Conservation (phyloP, 768 basidiomycete genomes). For the Gymnopilus junonius region DNA sequence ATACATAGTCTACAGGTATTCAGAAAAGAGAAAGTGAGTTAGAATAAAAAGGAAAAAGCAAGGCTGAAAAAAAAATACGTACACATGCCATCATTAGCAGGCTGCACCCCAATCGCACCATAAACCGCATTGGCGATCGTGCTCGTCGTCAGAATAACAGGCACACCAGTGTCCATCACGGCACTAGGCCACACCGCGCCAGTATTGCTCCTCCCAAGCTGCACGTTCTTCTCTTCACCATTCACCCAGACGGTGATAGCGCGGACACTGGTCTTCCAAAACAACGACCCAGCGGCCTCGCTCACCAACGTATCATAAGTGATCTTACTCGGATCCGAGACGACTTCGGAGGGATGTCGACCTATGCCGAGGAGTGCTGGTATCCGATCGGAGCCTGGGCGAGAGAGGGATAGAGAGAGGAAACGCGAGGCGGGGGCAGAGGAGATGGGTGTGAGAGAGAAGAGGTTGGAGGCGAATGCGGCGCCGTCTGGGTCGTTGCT, state of each 20-base stretch:
- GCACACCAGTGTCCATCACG: constrained; percentile 75
- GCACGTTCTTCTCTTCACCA: constrained; percentile 42
- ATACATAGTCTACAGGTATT: constrained; percentile 72
- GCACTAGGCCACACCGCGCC: constrained; percentile 59
- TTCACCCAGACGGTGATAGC: constrained; percentile 66
- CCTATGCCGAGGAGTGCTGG: constrained; percentile 74
- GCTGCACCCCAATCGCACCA: constrained; percentile 68
- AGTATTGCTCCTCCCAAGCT: constrained; percentile 42
- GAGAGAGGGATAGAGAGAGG: constrained; percentile 66
- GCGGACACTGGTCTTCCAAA: constrained; percentile 65
- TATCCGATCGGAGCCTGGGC: constrained; percentile 62
- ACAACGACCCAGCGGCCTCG: constrained; percentile 45
- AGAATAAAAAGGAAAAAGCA: neutral
- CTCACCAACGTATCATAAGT: constrained; percentile 52
- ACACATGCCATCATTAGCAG: constrained; percentile 69
- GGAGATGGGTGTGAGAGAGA: constrained; percentile 61
- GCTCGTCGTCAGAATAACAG: constrained; percentile 64
- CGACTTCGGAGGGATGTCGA: constrained; percentile 58
- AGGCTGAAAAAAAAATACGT: constrained; percentile 29
- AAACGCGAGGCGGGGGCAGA: constrained; percentile 64
- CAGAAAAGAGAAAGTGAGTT: neutral
- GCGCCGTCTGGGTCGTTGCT: constrained; percentile 66
- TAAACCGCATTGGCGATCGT: constrained; percentile 76
- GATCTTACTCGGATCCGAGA: constrained; percentile 55
- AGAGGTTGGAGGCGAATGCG: constrained; percentile 68